phyloP scores from a whole-genome alignment of 306 rosid genomes.

The Quercus suber region DNA sequence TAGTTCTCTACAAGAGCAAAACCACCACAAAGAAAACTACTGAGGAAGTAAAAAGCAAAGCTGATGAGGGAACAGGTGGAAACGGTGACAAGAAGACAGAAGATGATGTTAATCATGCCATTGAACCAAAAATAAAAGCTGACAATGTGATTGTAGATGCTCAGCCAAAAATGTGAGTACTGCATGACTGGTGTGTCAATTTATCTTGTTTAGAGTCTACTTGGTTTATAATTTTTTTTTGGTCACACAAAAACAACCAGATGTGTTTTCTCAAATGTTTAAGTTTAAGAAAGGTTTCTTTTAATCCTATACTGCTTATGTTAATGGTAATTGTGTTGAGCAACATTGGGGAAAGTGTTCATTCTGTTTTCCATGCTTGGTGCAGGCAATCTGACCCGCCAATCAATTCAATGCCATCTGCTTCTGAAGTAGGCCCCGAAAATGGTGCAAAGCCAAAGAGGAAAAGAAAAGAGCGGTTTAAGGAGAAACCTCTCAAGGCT shows the following conservation, averaged over 20 bases:
- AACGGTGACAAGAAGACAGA: conserved; percentile 30
- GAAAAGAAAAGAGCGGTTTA: conserved; percentile 18
- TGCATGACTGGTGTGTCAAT: background rate
- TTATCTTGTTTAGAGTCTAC: background rate
- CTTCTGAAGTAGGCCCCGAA: conserved; percentile 18
- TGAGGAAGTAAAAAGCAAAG: conserved; percentile 33
- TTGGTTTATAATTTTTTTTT: background rate
- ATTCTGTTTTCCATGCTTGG: background rate
- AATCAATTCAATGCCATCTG: background rate
- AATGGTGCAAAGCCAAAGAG: conserved; percentile 1
- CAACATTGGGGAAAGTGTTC: background rate
- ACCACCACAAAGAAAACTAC: conserved; percentile 21
- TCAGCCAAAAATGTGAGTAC: conserved; percentile 24
- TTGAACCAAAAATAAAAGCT: conserved; percentile 24
- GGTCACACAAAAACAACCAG: background rate
- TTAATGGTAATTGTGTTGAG: background rate
- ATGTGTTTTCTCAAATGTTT: background rate
- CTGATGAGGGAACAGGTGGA: conserved; percentile 26
- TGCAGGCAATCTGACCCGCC: conserved; percentile 35
- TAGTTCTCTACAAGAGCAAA: conserved; percentile 39
- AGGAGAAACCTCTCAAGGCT: conserved; percentile 2
- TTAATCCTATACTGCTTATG: background rate
- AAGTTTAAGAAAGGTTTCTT: background rate
- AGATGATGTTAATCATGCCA: conserved; percentile 12
- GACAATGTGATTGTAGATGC: conserved; percentile 29